Conservation (phyloP, 2,329 filamentous ascomycete species). For the Fusarium phyllophilum region DNA sequence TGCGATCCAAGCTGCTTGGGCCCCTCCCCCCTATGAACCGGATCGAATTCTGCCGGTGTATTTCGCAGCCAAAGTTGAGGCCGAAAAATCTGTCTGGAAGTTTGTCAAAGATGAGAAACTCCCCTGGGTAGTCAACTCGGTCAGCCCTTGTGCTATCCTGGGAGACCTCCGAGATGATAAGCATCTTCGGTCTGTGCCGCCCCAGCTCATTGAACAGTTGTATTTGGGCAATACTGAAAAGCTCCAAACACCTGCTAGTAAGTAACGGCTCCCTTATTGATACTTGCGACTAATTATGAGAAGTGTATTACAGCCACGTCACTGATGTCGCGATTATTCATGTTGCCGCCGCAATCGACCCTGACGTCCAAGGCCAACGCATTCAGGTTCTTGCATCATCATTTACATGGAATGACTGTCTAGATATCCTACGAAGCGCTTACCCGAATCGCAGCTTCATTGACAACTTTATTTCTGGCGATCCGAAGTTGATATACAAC, state of each 20-base stretch:
- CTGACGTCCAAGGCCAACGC: not conserved
- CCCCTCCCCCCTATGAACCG: conserved; percentile 20
- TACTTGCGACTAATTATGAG: not conserved
- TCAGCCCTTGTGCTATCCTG: conserved; percentile 31
- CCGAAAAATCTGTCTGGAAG: conserved; percentile 34
- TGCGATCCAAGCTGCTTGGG: conserved; percentile 20
- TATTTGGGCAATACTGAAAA: conserved; percentile 17
- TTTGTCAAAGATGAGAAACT: conserved; percentile 20
- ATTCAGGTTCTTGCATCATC: conserved; percentile 26
- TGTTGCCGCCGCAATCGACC: conserved; percentile 24
- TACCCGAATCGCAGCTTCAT: conserved; percentile 16
- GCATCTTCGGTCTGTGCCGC: conserved; percentile 32
- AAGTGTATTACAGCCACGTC: conserved; percentile 33
- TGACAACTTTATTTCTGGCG: conserved; percentile 14
- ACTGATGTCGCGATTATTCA: conserved; percentile 24
- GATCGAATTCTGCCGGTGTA: conserved; percentile 15
- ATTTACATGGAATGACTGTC: conserved; percentile 26
- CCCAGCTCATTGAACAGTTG: conserved; percentile 26
- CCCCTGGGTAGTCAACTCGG: conserved; percentile 30
- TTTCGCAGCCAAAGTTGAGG: conserved; percentile 18
- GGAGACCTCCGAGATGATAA: conserved; percentile 21
- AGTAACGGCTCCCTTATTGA: too few relatives aligned
- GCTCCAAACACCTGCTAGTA: conserved; percentile 16
- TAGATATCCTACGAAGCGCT: conserved; percentile 11
- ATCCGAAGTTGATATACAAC: conserved; percentile 9